phyloP scores from a whole-genome alignment of 805 yeast genomes.

The Yamadazyma insecticola region DNA sequence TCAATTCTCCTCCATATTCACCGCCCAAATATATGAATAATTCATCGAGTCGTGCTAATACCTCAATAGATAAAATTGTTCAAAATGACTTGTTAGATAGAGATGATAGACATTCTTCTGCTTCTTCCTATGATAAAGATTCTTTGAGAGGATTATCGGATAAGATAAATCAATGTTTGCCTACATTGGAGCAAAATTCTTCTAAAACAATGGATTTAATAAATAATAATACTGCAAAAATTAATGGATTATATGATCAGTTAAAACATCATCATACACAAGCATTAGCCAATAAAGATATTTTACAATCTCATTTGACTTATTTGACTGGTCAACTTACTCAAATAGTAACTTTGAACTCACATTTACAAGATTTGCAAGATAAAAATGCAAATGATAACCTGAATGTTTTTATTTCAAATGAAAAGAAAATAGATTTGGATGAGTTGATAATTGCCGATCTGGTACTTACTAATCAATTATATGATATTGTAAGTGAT shows the following conservation, averaged over 20 bases:
- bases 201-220: slow-evolving; percentile 13
- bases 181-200: slow-evolving; percentile 13
- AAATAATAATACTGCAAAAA: slow-evolving; percentile 15
- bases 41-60: not conserved
- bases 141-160: not conserved
- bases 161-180: slow-evolving; percentile 7
- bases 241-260: slow-evolving; percentile 27
- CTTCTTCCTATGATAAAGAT: not conserved
- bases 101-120: slow-evolving; percentile 8
- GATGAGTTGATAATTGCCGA: slow-evolving; percentile 38
- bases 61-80: not conserved
- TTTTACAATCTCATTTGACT: slow-evolving; percentile 24
- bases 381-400: slow-evolving; percentile 17
- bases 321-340: slow-evolving; percentile 24
- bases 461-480: slow-evolving; percentile 47
- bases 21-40: not conserved
- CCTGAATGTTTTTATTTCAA: slow-evolving; percentile 13
- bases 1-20: slow-evolving; percentile 1
- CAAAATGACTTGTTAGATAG: slow-evolving; percentile 15
- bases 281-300: slow-evolving; percentile 31
- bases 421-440: slow-evolving; percentile 14
- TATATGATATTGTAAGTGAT: slow-evolving; percentile 59
- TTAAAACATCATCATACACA: slow-evolving; percentile 30
- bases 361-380: slow-evolving; percentile 20
- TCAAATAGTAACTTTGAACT: slow-evolving; percentile 18